Percentiles rank a stretch among this genome's conserved stretches.
These are phyloP conservation scores for Polygonum maritimum DNA, from an alignment of 148 eudicot species.

Conservation along the genomic window DNA sequence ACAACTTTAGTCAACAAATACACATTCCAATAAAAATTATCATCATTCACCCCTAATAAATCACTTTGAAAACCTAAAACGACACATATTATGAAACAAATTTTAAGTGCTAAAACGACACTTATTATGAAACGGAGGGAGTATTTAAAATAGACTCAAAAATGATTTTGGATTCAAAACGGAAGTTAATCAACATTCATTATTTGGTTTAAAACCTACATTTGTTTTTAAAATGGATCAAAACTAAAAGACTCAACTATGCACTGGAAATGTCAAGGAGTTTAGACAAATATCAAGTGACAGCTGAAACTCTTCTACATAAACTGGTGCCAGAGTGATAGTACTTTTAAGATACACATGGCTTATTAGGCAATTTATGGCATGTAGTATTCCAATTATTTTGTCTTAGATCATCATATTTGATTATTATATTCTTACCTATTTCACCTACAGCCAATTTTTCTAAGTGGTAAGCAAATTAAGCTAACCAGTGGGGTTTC, in stretches of 20 bases:
- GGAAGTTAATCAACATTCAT: background rate
- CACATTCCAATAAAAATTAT: too few species aligned
- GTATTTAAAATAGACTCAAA: background rate
- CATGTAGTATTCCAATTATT: background rate
- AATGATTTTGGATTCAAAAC: background rate
- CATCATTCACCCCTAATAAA: too few species aligned
- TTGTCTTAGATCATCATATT: background rate
- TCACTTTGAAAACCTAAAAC: too few species aligned
- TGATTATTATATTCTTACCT: background rate
- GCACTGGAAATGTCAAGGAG: background rate
- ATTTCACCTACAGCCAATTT: background rate
- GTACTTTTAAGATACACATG: background rate
- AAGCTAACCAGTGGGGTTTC: background rate
- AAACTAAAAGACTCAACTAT: background rate
- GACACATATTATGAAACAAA: too few species aligned
- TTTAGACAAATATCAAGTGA: background rate
- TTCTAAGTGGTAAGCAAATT: background rate
- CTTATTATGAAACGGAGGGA: too few species aligned
- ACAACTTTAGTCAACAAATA: too few species aligned
- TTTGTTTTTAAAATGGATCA: background rate
- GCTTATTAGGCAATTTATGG: background rate
- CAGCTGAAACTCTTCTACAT: background rate
- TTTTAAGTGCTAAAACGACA: too few species aligned
- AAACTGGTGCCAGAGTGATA: background rate
- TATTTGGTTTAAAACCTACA: background rate